Conservation (phyloP, 2,329 filamentous ascomycete genomes). For the Beauveria pseudobassiana region DNA sequence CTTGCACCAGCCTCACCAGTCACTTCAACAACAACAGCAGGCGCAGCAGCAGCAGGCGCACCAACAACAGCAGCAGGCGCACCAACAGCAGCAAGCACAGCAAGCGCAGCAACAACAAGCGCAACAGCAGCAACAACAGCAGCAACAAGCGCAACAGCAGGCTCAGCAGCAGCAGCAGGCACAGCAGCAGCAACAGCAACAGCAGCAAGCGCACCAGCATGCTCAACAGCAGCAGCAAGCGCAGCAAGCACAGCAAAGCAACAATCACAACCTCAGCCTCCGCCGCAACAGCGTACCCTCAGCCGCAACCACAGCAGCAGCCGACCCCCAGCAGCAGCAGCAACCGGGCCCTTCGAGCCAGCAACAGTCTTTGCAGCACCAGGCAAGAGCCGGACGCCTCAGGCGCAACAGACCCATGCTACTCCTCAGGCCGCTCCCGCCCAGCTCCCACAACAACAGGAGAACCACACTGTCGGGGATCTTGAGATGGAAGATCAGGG, state of each 20-base stretch:
- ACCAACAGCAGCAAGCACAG: slow-evolving; percentile 22
- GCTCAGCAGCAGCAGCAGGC: slow-evolving; percentile 24
- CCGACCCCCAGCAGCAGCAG: slow-evolving; percentile 19
- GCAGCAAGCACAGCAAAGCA: slow-evolving; percentile 24
- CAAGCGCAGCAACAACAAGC: slow-evolving; percentile 26
- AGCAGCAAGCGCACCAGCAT: slow-evolving; percentile 24
- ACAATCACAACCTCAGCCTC: slow-evolving; percentile 21
- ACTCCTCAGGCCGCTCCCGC: slow-evolving; percentile 25
- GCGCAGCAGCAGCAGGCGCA: slow-evolving; percentile 29
- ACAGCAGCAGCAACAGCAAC: slow-evolving; percentile 21
- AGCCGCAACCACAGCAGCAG: slow-evolving; percentile 19
- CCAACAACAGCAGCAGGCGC: slow-evolving; percentile 21
- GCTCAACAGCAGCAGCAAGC: slow-evolving; percentile 21
- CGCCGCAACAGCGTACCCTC: slow-evolving; percentile 7
- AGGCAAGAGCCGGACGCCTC: slow-evolving; percentile 6
- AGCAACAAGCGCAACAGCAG: slow-evolving; percentile 13
- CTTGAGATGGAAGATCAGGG: slow-evolving; percentile 46
- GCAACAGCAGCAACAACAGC: slow-evolving; percentile 20
- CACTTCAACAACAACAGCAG: slow-evolving; percentile 22
- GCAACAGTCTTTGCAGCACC: slow-evolving; percentile 10
- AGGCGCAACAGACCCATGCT: slow-evolving; percentile 5
- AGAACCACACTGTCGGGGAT: slow-evolving; percentile 37
- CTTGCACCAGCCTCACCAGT: slow-evolving; percentile 18
- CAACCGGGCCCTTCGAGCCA: slow-evolving; percentile 17
- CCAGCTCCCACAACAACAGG: slow-evolving; percentile 31